Evolutionary conservation across 805 yeast genomes (phyloP), one percentile per base, ranked within the genome.

Genomic region (Kodamaea sagamina): DNA sequence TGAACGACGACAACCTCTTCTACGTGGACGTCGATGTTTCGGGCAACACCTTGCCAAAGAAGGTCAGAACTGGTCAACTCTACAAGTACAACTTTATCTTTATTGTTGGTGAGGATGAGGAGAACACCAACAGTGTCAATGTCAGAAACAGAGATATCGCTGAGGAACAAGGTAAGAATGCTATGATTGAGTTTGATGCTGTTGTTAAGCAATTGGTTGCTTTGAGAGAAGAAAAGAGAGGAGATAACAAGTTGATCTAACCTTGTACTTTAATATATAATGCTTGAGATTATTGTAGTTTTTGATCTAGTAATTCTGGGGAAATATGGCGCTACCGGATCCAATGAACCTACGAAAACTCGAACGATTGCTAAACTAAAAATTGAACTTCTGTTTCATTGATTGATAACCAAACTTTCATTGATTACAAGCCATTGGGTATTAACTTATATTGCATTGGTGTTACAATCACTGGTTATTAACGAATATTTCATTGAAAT

Each of bases 31-130:
- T 81, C 46, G 99, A 93, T 64, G 69, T 89, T 47, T 78, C 90
- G 39, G 97, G 97, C 72, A 92, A 93, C 78, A 93, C 99, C 43
- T 78, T 93, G 68, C 96, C 87, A 68, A 93, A 93, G 92, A 93
- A 93, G 84, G 89, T 93, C 48, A 89, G 99, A 79, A 86, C 80
- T 56, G 99, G 97, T 59, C 98, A 93, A 78, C 62, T 92, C 62
- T 82, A 84, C 72, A 89, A 86, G 69, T 93, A 89, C 75, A 93
- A 93, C 78, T 93, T 89, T 72, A 86, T 92, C 61, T 89, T 92
- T 68, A 86, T 89, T 65, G 99, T 93, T 52, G 99, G 99, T 68
- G 97, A 87, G 64, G 89, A 88, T 61, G 99, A 93, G 74, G 79
- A 85, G 75, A 71, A 72, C 50, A 79, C 82, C 54, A 68, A 78